Base-by-base conservation (phyloP, 495 filamentous ascomycete species). In the Penicillium tannophilum region DNA sequence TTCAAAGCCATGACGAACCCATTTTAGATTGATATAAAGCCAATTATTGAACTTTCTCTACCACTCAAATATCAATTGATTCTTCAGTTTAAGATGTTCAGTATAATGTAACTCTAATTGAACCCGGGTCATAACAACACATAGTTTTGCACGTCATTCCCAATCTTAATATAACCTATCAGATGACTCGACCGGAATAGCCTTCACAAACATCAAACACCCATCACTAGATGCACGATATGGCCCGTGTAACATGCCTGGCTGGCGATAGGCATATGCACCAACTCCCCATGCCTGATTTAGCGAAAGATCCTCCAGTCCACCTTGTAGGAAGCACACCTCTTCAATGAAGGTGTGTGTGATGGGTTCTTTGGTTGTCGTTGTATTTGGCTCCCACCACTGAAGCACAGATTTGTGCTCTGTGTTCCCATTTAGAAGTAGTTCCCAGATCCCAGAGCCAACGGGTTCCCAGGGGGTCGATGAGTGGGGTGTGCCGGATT, bases 311-410 rank as follows among this genome's bases (percentile, higher is more conserved):
- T 70, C 68, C 43, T 66, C 54, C 33, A 70, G 46, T 17, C 62
- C 59, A 6, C 68, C 68, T 17, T 63, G 54, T n/a, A 70, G 20
- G 26, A 63, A 63, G 42, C 65, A 70, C 20, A 70, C 68, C 33
- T 70, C 68, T 53, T 70, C 68, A 19, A 59, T 56, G 52, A 60
- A 70, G 12, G 67, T 50, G 33, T 70, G 65, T 28, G 63, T 64
- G 12, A 70, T 70, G 7, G 55, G 60, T 8, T 57, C 50, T 17
- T 62, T 55, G 0, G 41, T 17, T 0, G 60, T 61, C 0, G 31
- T 41, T 8, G 49, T 54, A 33, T 64, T 51, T 6, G 67, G 67
- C 31, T 69, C 67, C 59, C 62, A 69, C 67, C 67, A 69, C 56
- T 69, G 64, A 8, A 69, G 47, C 20, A 56, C 62, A 9, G 67